phyloP scores from a whole-genome alignment of 2,329 filamentous ascomycete species.

The Dryadomyces quercus-mongolicae region DNA sequence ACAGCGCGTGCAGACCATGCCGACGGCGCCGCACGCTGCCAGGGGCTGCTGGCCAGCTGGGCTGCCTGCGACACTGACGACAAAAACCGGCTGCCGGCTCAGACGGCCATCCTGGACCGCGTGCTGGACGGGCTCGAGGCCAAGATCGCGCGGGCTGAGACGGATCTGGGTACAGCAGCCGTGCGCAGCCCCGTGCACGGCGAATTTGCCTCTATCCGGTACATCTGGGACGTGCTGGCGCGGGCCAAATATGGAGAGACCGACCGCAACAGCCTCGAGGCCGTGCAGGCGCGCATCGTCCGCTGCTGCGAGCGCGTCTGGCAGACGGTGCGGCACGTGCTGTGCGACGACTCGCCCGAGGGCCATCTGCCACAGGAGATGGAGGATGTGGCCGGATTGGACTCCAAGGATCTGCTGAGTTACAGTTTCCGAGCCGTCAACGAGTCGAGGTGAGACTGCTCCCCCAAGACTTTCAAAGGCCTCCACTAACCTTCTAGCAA shows the following conservation, averaged over 20 bases:
- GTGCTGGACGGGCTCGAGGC: conserved; percentile 50
- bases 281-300: conserved; percentile 44
- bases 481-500: conserved; percentile 38
- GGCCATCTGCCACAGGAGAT: conserved; percentile 69
- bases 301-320: conserved; percentile 58
- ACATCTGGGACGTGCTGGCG: conserved; percentile 40
- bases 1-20: conserved; percentile 86
- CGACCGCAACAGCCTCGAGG: conserved; percentile 23
- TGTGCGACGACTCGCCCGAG: conserved; percentile 92
- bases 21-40: conserved; percentile 73
- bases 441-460: conserved; percentile 78
- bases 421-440: conserved; percentile 95
- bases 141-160: conserved; percentile 51
- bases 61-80: conserved; percentile 17
- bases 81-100: conserved; percentile 21
- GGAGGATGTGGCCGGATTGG: conserved; percentile 57
- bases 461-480: background rate
- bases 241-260: conserved; percentile 21
- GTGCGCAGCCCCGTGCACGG: conserved; percentile 57
- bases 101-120: conserved; percentile 38
- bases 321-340: conserved; percentile 58
- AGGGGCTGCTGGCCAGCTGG: conserved; percentile 55
- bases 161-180: conserved; percentile 54
- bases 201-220: conserved; percentile 54
- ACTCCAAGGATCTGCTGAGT: conserved; percentile 81